Evolutionary conservation across 2,329 filamentous ascomycete genomes (phyloP).

Genomic region (Tolypocladium endophyticum): DNA sequence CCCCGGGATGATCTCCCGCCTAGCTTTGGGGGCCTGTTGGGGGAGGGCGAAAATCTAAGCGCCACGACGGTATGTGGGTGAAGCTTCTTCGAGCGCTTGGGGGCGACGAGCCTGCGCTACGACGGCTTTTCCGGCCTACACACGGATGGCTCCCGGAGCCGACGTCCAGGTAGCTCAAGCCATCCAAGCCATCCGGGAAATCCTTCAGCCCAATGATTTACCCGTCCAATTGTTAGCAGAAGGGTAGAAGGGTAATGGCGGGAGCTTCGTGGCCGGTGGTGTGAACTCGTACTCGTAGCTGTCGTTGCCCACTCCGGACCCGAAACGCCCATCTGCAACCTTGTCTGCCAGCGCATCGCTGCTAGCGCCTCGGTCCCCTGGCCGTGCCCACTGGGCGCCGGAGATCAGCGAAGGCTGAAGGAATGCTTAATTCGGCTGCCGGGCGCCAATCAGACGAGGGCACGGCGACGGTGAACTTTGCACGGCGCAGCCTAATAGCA

Average conservation of each 20-base stretch:
- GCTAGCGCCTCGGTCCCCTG: neutral
- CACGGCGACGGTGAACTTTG: neutral
- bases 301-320: neutral
- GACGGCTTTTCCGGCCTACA: neutral
- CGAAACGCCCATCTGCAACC: neutral
- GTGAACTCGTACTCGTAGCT: too few species aligned
- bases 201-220: neutral
- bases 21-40: neutral
- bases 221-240: neutral
- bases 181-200: neutral
- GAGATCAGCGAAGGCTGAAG: neutral
- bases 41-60: neutral
- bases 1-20: neutral
- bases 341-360: neutral
- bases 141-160: neutral
- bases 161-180: neutral
- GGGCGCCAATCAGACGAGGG: neutral
- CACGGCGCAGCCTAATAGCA: neutral
- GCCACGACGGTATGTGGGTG: neutral
- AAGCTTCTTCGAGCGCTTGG: neutral
- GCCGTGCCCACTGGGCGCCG: neutral
- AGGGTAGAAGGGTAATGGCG: neutral
- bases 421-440: neutral
- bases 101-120: neutral
- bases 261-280: neutral